Evolutionary conservation across 2,329 filamentous ascomycete genomes (phyloP).

Genomic region (Fusarium pseudocircinatum): DNA sequence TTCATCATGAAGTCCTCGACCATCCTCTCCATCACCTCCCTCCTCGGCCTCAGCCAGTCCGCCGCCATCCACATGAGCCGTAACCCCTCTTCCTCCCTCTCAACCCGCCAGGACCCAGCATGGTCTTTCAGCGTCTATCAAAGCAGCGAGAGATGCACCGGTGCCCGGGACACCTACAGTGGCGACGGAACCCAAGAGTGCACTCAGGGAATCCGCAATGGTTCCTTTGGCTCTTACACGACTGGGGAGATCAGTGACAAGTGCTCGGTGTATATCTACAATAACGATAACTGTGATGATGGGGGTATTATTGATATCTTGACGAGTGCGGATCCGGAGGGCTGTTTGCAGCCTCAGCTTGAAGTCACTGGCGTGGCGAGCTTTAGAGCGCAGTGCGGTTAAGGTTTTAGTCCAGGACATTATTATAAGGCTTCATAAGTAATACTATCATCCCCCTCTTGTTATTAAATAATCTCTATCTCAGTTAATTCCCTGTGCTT

Average conservation of each 20-base stretch:
- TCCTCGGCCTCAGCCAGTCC: neutral
- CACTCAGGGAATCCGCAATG: neutral
- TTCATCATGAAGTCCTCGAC: neutral
- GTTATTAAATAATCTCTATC: no score
- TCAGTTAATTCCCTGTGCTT: no score
- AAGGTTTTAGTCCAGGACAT: no score
- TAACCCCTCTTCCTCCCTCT: neutral
- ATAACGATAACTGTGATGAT: neutral
- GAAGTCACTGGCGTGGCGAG: neutral
- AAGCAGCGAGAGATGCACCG: neutral
- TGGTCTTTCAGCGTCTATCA: neutral
- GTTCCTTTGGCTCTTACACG: neutral
- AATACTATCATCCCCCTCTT: no score
- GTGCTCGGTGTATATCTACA: neutral
- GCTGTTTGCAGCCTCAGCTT: neutral
- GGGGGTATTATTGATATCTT: neutral
- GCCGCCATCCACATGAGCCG: neutral
- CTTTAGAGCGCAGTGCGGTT: neutral
- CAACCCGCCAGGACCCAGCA: neutral
- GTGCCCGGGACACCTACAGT: neutral
- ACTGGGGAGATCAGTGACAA: neutral
- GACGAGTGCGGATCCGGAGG: neutral
- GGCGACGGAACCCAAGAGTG: neutral
- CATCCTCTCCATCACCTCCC: neutral
- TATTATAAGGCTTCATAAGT: no score